phyloP scores from a whole-genome alignment of 805 yeast genomes.

The Diddensiella transvaalensis region DNA sequence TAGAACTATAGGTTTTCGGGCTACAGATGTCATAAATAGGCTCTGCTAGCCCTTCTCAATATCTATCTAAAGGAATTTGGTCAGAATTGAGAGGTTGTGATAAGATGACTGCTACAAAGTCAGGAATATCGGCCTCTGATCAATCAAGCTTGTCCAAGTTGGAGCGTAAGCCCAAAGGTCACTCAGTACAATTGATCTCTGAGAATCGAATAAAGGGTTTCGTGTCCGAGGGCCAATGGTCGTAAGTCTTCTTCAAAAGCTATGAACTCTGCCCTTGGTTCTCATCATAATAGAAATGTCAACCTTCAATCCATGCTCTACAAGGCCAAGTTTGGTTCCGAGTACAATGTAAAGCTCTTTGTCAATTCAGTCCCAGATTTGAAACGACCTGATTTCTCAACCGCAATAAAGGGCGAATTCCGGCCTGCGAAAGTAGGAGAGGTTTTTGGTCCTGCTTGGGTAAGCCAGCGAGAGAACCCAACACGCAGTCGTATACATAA shows the following conservation, averaged over 20 bases:
- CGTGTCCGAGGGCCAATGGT: background rate
- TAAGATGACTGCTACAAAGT: too few species aligned
- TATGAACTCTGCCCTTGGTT: background rate
- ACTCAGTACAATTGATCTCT: background rate
- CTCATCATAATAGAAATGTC: background rate
- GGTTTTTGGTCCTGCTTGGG: constrained; percentile 89
- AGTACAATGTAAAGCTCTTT: background rate
- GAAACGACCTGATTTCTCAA: constrained; percentile 56
- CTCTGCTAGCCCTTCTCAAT: too few species aligned
- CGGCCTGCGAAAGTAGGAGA: constrained; percentile 50
- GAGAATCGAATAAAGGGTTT: background rate
- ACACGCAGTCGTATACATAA: too few species aligned
- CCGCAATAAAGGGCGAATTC: constrained; percentile 42
- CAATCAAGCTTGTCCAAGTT: background rate
- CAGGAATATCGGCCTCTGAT: background rate
- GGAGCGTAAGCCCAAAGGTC: background rate
- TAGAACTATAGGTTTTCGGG: too few species aligned
- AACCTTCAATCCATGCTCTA: background rate
- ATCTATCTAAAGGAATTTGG: too few species aligned
- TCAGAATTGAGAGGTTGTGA: too few species aligned
- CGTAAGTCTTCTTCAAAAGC: background rate
- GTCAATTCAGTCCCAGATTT: constrained; percentile 72
- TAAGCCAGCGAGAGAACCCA: too few species aligned
- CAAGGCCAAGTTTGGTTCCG: background rate
- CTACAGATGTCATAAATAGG: too few species aligned